phyloP scores from a whole-genome alignment of 805 yeast genomes.

The Spathaspora passalidarum region DNA sequence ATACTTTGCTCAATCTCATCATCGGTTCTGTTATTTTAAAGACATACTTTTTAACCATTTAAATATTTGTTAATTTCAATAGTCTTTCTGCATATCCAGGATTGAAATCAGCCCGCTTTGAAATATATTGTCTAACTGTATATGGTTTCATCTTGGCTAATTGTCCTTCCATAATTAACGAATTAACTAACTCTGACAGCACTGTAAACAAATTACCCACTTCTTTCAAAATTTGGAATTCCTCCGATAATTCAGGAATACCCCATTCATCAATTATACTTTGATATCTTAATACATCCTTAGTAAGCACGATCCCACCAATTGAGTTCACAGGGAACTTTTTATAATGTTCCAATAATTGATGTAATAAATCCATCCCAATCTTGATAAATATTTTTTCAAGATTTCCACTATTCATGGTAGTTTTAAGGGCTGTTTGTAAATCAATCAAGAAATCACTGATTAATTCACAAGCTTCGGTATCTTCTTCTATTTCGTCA shows the following conservation, averaged over 20 bases:
- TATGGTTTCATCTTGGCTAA: slow-evolving; percentile 62
- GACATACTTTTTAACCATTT: slow-evolving; percentile 4
- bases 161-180: slow-evolving; percentile 79
- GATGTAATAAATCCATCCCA: slow-evolving; percentile 56
- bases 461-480: slow-evolving; percentile 66
- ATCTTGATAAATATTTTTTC: slow-evolving; percentile 49
- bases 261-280: slow-evolving; percentile 65
- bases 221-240: slow-evolving; percentile 71
- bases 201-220: slow-evolving; percentile 83
- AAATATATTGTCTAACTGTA: slow-evolving; percentile 61
- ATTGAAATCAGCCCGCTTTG: slow-evolving; percentile 68
- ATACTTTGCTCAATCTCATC: background rate
- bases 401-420: slow-evolving; percentile 44
- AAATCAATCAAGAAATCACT: slow-evolving; percentile 49
- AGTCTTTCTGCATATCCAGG: slow-evolving; percentile 49
- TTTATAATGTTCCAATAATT: slow-evolving; percentile 68
- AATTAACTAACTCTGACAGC: slow-evolving; percentile 73
- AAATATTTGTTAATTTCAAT: slow-evolving; percentile 15
- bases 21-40: slow-evolving; percentile 1
- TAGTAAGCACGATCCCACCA: slow-evolving; percentile 81
- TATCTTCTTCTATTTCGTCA: slow-evolving; percentile 54
- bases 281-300: slow-evolving; percentile 78
- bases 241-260: slow-evolving; percentile 55
- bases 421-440: slow-evolving; percentile 34
- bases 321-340: slow-evolving; percentile 72